Evolutionary conservation across 73 alveolate species (phyloP).

Genomic region (Paramecium caudatum): DNA sequence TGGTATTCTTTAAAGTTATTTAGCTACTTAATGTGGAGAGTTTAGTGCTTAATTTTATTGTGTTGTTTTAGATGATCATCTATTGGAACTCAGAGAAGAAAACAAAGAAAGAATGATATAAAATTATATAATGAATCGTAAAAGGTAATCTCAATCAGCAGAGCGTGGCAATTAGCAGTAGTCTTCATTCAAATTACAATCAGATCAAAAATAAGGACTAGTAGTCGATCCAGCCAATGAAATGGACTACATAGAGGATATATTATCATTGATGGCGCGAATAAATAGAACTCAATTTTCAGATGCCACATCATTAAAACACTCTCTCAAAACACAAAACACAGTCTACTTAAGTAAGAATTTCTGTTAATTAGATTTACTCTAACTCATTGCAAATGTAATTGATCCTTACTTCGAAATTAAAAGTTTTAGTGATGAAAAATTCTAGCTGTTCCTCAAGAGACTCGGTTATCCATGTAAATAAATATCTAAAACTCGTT

Average conservation of each 20-base stretch:
- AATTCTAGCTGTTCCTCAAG: conserved; percentile 4
- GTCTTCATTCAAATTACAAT: conserved; percentile 1
- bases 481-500: conserved; percentile 40
- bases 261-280: conserved; percentile 36
- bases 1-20: neutral
- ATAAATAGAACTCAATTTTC: conserved; percentile 42
- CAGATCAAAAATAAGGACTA: neutral
- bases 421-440: conserved; percentile 47
- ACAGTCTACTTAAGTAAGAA: conserved; percentile 23
- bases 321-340: conserved; percentile 37
- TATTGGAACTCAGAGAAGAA: conserved; percentile 26
- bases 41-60: neutral
- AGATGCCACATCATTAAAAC: conserved; percentile 24
- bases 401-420: conserved; percentile 53
- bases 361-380: neutral
- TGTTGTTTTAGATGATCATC: neutral
- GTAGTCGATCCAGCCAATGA: neutral
- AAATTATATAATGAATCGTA: no score
- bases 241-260: conserved; percentile 31
- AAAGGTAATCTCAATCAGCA: conserved; percentile 15
- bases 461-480: conserved; percentile 51
- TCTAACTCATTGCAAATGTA: conserved; percentile 10
- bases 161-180: neutral
- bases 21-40: neutral
- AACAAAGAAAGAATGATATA: conserved; percentile 1